phyloP scores from a whole-genome alignment of 805 yeast genomes.

The Zygoascus biomembranicola region DNA sequence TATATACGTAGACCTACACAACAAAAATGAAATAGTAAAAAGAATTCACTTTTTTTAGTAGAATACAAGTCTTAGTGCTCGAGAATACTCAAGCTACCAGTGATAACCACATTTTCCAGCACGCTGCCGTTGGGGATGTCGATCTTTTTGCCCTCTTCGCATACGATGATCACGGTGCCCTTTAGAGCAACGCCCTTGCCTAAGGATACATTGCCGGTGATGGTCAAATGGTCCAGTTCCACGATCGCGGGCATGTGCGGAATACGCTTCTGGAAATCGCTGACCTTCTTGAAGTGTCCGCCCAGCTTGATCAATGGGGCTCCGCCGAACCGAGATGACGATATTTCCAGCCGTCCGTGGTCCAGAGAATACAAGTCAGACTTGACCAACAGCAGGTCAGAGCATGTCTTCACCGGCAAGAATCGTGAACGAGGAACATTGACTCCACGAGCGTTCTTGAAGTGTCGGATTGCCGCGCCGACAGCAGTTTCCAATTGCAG shows the following conservation, averaged over 20 bases:
- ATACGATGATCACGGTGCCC: conserved; percentile 96
- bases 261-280: conserved; percentile 80
- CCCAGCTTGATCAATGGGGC: conserved; percentile 95
- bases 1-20: neutral
- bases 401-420: conserved; percentile 96
- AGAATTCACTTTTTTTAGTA: neutral
- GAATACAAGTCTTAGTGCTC: conserved; percentile 54
- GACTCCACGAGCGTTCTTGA: conserved; percentile 92
- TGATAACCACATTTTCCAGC: conserved; percentile 92
- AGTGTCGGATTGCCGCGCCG: conserved; percentile 97
- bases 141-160: conserved; percentile 93
- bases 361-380: conserved; percentile 86
- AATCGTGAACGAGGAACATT: conserved; percentile 97
- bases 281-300: conserved; percentile 91
- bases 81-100: conserved; percentile 90
- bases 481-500: conserved; percentile 97
- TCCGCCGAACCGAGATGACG: conserved; percentile 80
- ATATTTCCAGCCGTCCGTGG: conserved; percentile 84
- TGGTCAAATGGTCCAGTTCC: conserved; percentile 94
- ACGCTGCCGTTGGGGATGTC: conserved; percentile 96
- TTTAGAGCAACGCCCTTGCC: conserved; percentile 87
- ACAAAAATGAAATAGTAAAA: too few relatives aligned
- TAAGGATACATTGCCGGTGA: conserved; percentile 89
- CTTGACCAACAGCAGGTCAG: conserved; percentile 88
- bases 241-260: conserved; percentile 94